Evolutionary conservation across 1,284 basidiomycete species (phyloP), one percentile per base, ranked within the genome.

Genomic region (Apiotrichum porosum): DNA sequence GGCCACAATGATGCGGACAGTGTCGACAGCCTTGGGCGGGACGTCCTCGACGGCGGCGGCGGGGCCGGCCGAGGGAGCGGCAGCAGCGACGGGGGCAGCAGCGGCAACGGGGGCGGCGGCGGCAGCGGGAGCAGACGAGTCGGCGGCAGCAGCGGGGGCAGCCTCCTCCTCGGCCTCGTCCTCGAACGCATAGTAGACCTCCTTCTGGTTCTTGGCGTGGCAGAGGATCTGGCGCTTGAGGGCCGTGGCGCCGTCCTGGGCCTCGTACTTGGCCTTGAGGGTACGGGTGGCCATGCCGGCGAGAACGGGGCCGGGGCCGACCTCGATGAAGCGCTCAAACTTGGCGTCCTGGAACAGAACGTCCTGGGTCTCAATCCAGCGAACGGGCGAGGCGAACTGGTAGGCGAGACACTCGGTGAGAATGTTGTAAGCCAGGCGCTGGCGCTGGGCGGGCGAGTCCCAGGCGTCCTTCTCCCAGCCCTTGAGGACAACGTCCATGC

Each of bases 311-410:
- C 89, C 91, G 44, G 95, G 95, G 36, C 95, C 94, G 52, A 98
- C 80, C 72, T 98, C 94, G 67, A 98, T 85, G 65, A 97, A 80
- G 23, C 94, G 83, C 76, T 97, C 93, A 63, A 97, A 97, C 53
- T 81, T 79, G 78, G 84, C 95, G n/a, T 83, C 76, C 6, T 78
- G 82, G 78, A 98, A 98, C 52, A 98, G 80, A 38, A 89, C 81
- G 65, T 98, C 94, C 69, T 97, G 94, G 0, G 94, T 98, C 77
- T 97, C 88, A 66, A 98, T 98, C 94, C 94, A 97, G 48, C 92
- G 85, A 22, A 98, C 93, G 12, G 92, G 91, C 3, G 91, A 93
- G 0, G 88, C 88, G 58, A 72, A 73, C 71, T 98, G 94, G 71
- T 97, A 97, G 14, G 94, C 91, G 37, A 98, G 80, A 47, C 97